Base-by-base conservation (phyloP, 2,329 filamentous ascomycete genomes). In the Neonectria neomacrospora region DNA sequence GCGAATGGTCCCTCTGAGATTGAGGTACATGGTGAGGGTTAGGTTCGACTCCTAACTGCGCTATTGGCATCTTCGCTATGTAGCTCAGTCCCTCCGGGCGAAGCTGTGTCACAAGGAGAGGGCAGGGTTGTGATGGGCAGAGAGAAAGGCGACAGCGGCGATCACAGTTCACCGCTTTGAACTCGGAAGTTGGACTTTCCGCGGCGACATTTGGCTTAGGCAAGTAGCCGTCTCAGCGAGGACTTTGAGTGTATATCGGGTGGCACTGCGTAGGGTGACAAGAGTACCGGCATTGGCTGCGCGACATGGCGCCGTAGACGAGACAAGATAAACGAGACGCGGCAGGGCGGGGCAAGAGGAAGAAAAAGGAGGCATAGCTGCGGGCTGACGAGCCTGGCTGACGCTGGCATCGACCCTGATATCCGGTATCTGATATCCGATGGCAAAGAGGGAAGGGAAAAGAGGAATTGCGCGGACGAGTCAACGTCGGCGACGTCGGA, bases 301-400 rank as follows among this genome's bases (percentile, higher is more conserved):
- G 23, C 28, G 28, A 37, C 53, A 26, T 16, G 18, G 26, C 28
- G 39, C 12, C 16, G 32, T 12, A 18, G 28, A 9, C 53, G 56
- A 52, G 56, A 37, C 32, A 12, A 32, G 47, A 58, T 23, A 47
- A 42, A 39, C 18, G 48, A 51, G 55, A 42, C 26, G 55, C 22
- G 45, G 52, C 26, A 9, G n/a, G 50, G 47, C 41, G 26, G 32
- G n/a, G 39, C 50, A 26, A 39, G 42, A 11, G 44, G 18, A 22
- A 23, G 34, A 47, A 12, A 48, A 20, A 32, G 22, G 28, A 37
- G 10, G 30, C 23, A 37, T 39, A 37, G 14, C 22, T 57, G 54
- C 54, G n/a, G 39, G 53, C 53, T 55, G 44, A 52, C 48, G n/a
- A 10, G 37, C 37, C 37, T 20, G 54, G 20, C 54, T 48, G 32